These are phyloP conservation scores for Penicillium vulpinum DNA, from an alignment of 2,329 filamentous ascomycete genomes.

Conservation along the genomic window DNA sequence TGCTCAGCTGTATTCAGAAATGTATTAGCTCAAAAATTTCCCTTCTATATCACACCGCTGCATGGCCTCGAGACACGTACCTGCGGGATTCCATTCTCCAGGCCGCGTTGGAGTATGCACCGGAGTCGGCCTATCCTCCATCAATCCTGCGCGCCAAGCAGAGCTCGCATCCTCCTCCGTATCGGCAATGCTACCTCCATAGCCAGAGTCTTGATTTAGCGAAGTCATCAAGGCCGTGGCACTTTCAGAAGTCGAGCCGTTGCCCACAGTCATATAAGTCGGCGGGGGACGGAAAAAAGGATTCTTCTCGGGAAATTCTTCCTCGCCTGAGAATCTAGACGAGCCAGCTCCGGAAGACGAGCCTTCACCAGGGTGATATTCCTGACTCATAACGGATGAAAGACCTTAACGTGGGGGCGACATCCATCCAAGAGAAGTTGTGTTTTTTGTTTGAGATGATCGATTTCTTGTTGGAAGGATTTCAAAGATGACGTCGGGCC, in stretches of 20 bases:
- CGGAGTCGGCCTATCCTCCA: conserved; percentile 59
- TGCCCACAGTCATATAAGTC: conserved; percentile 85
- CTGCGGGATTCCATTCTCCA: conserved; percentile 50
- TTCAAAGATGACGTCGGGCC: conserved; percentile 19
- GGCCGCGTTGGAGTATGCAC: conserved; percentile 53
- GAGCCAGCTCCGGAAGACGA: conserved; percentile 39
- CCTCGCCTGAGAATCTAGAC: conserved; percentile 32
- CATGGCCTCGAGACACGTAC: conserved; percentile 23
- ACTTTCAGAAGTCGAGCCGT: conserved; percentile 76
- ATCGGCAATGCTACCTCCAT: conserved; percentile 75
- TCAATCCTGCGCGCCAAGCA: conserved; percentile 57
- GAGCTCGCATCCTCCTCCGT: conserved; percentile 44
- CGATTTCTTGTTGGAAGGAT: conserved; percentile 24
- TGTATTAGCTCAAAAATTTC: conserved; percentile 15
- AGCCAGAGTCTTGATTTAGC: conserved; percentile 86
- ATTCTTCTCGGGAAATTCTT: conserved; percentile 26
- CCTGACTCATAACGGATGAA: conserved; percentile 43
- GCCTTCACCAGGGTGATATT: conserved; percentile 40
- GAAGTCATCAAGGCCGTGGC: conserved; percentile 77
- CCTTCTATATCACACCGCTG: neutral
- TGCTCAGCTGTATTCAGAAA: conserved; percentile 51
- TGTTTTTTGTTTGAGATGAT: conserved; percentile 15
- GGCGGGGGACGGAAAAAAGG: conserved; percentile 47
- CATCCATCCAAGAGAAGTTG: conserved; percentile 16
- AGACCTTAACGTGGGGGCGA: conserved; percentile 9